Percentiles rank a stretch among this genome's conserved stretches.
phyloP scores from a whole-genome alignment of 495 filamentous ascomycete genomes.

The Neurospora sp. region DNA sequence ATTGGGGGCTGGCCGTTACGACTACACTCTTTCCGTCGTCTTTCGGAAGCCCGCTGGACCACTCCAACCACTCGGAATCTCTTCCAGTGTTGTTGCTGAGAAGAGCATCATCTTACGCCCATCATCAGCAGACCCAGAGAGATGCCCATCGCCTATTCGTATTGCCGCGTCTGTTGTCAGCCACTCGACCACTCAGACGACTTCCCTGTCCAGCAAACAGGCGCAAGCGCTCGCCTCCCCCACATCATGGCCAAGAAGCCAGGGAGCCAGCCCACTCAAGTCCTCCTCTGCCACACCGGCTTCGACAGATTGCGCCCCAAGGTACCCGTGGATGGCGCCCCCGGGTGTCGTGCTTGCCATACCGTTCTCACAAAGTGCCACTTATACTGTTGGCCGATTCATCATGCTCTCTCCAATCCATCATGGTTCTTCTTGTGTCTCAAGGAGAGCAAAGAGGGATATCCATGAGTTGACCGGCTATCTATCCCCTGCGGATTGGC shows the following conservation, averaged over 20 bases:
- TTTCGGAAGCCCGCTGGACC: background rate
- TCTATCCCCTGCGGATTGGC: background rate
- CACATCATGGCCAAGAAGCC: conserved; percentile 6
- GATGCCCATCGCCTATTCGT: background rate
- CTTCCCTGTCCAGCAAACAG: conserved; percentile 1
- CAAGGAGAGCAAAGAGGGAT: background rate
- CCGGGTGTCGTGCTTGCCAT: background rate
- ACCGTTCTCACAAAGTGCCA: background rate
- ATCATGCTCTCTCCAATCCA: background rate
- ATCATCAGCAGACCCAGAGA: background rate
- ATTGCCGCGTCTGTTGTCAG: conserved; percentile 2
- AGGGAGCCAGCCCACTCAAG: background rate
- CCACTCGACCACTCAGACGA: conserved; percentile 2
- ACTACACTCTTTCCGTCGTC: background rate
- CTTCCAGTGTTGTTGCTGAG: background rate
- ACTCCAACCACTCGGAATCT: background rate
- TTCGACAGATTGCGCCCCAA: background rate
- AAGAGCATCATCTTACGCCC: background rate
- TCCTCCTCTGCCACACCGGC: background rate
- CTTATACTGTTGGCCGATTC: background rate
- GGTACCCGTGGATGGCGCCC: background rate
- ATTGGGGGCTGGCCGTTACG: background rate
- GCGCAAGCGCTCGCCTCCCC: conserved; percentile 18
- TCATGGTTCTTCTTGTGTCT: background rate
- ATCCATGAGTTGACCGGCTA: background rate